Base-by-base conservation (phyloP, 495 filamentous ascomycete species). In the Aspergillus ostianus region DNA sequence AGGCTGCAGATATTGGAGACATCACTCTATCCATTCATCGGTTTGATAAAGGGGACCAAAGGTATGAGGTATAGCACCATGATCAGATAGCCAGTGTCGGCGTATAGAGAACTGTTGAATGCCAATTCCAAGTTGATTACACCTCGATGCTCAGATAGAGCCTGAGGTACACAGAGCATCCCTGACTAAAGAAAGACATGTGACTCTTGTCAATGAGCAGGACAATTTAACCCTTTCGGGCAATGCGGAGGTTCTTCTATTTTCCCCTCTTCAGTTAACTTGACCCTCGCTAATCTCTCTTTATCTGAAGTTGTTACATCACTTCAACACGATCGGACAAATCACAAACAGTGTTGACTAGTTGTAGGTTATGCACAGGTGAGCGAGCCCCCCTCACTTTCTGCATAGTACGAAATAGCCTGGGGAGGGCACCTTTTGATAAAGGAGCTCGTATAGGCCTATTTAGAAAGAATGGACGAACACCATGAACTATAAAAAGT, bases 161-260 rank as follows among this genome's bases (percentile, higher is more conserved):
- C 10, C 36, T 41, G 36, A 52, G 47, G 26, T 32, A 12, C 13
- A 18, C 3, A 53, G 18, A n/a, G 32, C 6, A 17, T 54, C 29
- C 29, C 20, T 54, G 32, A 45, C 52, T 32, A 44, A 32, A 13
- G 9, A 12, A 17, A 15, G 8, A 41, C 36, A 41, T 41, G 36
- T 41, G 36, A 41, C 36, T 12, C 18, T 27, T 36, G n/a, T 26
- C 53, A 63, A 62, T 51, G 20, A 20, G 18, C 59, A 66, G 74
- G 74, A 75, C 58, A 69, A 57, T 73, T 77, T 75, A 70, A 54
- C 74, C 73, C 19, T 66, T 70, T 71, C 32, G 41, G 71, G 74
- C 57, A 74, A 68, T 55, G 47, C 29, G 53, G 53, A 47, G 23
- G 41, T 27, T 26, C 56, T 32, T 36, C 12, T 32, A 44, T 19